Base-by-base conservation (phyloP, 108 stramenopile genomes). In the Parietichytrium sp. region DNA sequence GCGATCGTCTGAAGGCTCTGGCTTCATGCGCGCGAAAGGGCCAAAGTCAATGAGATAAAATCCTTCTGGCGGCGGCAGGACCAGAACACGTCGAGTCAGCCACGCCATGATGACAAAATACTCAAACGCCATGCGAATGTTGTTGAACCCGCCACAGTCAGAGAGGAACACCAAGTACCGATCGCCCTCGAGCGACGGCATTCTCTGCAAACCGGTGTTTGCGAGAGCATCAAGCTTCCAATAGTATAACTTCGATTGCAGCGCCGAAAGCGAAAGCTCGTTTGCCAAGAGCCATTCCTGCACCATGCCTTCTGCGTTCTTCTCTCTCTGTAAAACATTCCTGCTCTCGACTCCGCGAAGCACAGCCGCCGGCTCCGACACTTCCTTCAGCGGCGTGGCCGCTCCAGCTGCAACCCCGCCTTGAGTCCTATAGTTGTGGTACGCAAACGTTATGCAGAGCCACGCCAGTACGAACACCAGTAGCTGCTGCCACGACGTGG, bases 101-200 rank as follows among this genome's bases (percentile, higher is more conserved):
- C 61, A 72, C 29, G 61, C 61, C 61, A 72, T 72, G 20, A 72
- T 33, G 38, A 72, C 61, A 45, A 72, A 72, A 42, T 72, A 72
- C 33, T 72, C 61, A 25, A 72, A 72, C 10, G 61, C 61, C 61
- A 72, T 72, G 61, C 61, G 61, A 38, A 72, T 72, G 20, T 72
- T 72, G 61, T 72, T 72, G 20, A 72, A 72, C 15, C 61, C 61
- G 13, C 61, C 61, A 20, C 61, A 72, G 42, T 72, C 61, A 13
- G 61, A 45, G 0, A 72, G 20, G 45, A 72, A 72, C 10, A 72
- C 38, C 10, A 72, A 33, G 61, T 72, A 72, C 6, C 61, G 61
- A 25, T 72, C 61, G 0, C 61, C 61, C 13, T 33, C 38, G 20
- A n/a, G 20, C 42, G 61, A 23, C 42, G 61, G 61, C 0, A 72